Evolutionary conservation across 2,329 filamentous ascomycete species (phyloP).

Genomic region (Aspergillus viridinutans): DNA sequence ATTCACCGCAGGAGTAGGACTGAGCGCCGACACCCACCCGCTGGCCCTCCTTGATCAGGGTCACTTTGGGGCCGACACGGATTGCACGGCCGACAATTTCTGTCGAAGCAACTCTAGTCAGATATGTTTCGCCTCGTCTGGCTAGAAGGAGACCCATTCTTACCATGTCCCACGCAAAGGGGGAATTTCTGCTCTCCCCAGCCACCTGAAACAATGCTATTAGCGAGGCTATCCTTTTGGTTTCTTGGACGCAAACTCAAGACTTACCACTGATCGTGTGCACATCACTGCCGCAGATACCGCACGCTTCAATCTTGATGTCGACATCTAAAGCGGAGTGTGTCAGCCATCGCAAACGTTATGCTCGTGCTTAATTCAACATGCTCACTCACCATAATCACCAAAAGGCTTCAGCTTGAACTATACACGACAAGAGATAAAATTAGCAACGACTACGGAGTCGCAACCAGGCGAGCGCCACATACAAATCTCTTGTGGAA

Average conservation of each 20-base stretch:
- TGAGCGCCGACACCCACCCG: conserved; percentile 68
- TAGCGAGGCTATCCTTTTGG: not conserved
- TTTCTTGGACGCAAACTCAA: not conserved
- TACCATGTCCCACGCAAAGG: conserved; percentile 50
- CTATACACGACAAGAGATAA: conserved; percentile 36
- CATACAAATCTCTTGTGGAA: conserved; percentile 55
- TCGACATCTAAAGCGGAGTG: conserved; percentile 60
- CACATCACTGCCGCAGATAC: conserved; percentile 68
- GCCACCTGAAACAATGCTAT: conserved; percentile 39
- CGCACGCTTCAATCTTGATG: conserved; percentile 78
- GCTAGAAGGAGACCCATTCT: no score
- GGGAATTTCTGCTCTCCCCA: conserved; percentile 51
- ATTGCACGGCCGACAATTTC: conserved; percentile 68
- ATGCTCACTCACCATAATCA: conserved; percentile 52
- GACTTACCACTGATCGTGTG: conserved; percentile 57
- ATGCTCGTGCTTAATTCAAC: not conserved
- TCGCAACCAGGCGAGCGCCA: not conserved
- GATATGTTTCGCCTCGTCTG: not conserved
- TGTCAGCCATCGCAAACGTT: not conserved
- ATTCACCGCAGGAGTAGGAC: conserved; percentile 60
- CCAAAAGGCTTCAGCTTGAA: conserved; percentile 82
- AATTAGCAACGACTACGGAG: not conserved
- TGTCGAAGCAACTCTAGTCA: conserved; percentile 10
- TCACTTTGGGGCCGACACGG: conserved; percentile 63
- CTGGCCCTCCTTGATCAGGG: conserved; percentile 57